phyloP scores from a whole-genome alignment of 225 moss, liverwort and hornwort species.

The Physcomitrellopsis africana region DNA sequence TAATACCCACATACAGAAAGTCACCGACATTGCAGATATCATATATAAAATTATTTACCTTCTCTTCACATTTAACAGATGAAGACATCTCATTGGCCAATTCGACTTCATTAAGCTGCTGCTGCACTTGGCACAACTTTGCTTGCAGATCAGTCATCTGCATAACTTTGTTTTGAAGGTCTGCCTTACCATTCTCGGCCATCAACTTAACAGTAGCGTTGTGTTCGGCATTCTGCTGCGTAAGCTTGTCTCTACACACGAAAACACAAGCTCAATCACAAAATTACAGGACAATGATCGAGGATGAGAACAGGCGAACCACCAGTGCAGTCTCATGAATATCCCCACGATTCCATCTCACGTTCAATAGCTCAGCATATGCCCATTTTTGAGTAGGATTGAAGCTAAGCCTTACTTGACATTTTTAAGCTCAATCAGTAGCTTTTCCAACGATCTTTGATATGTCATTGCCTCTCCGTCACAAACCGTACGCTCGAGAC shows the following conservation, averaged over 20 bases:
- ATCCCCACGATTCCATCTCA: no score
- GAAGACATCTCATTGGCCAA: slow-evolving; percentile 24
- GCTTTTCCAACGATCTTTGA: slow-evolving; percentile 25
- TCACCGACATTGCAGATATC: no score
- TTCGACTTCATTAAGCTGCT: slow-evolving; percentile 41
- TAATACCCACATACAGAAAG: no score
- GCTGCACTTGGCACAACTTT: slow-evolving; percentile 40
- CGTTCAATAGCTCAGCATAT: no score
- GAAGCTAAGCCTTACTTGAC: slow-evolving; percentile 26
- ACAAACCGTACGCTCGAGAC: slow-evolving; percentile 6
- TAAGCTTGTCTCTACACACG: slow-evolving; percentile 33
- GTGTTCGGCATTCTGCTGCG: slow-evolving; percentile 39
- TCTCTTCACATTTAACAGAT: slow-evolving; percentile 36
- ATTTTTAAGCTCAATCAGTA: slow-evolving; percentile 24
- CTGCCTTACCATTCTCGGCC: slow-evolving; percentile 30
- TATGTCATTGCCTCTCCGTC: slow-evolving; percentile 16
- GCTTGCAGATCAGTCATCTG: slow-evolving; percentile 42
- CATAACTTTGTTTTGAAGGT: slow-evolving; percentile 44
- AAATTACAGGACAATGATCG: no score
- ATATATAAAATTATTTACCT: slow-evolving; percentile 10
- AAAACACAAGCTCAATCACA: background rate
- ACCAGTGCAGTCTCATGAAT: no score
- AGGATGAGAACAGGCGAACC: background rate
- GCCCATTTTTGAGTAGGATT: background rate
- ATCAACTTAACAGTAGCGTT: slow-evolving; percentile 29